Evolutionary conservation across 73 alveolate species (phyloP).

Genomic region (Stentor coeruleus): DNA sequence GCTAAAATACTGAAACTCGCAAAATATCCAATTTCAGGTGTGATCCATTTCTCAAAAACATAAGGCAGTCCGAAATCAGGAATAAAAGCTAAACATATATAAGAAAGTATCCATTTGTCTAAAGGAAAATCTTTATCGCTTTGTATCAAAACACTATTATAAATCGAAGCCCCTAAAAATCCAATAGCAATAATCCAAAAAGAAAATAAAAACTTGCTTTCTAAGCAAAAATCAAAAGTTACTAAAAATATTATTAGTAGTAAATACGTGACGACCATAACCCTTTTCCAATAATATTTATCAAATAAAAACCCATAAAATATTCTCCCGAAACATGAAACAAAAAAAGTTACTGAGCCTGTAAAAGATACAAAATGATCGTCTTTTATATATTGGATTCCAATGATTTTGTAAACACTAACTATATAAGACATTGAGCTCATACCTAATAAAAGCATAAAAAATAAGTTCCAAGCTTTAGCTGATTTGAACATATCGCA

Average conservation of each 20-base stretch:
- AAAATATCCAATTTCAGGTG: neutral
- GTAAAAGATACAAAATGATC: neutral
- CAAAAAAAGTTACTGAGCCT: neutral
- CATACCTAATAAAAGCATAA: neutral
- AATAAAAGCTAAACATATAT: neutral
- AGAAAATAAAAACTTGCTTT: neutral
- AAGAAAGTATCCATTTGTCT: neutral
- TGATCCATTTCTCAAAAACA: too few relatives aligned
- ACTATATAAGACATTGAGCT: too few relatives aligned
- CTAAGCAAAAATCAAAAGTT: too few relatives aligned
- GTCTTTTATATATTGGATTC: neutral
- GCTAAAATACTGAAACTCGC: neutral
- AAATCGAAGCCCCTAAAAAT: neutral
- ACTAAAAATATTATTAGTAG: neutral
- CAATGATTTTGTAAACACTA: neutral
- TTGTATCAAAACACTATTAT: neutral
- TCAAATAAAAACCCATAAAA: neutral
- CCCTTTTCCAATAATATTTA: neutral
- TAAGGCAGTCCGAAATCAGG: neutral
- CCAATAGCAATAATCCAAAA: too few relatives aligned
- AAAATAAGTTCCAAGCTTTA: neutral
- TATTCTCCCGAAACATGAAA: neutral
- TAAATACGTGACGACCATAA: neutral
- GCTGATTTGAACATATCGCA: neutral
- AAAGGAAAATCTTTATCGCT: neutral